Base-by-base conservation (phyloP, 129 eudicot species). In the Artemisia argyi region DNA sequence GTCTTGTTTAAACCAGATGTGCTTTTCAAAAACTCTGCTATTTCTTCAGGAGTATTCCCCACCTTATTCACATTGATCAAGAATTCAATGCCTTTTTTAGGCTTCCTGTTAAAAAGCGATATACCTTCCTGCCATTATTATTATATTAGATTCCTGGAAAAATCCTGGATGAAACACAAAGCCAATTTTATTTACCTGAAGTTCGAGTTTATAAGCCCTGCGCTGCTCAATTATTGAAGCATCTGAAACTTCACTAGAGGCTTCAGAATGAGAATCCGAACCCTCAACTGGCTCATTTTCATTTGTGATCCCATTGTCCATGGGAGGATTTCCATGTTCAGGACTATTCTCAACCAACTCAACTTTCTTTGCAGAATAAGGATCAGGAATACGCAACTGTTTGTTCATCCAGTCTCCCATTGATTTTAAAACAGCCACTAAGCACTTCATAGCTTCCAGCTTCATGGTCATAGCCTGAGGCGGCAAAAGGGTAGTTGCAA, bases 361-460 rank as follows among this genome's bases (percentile, higher is more conserved):
- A 46, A 46, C 26, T 64, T 82, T 89, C 74, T 82, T 89, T 30
- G 70, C 18, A 61, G 92, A 85, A 73, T 81, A 81, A 71, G 92
- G 76, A 80, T 87, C 96, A 58, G 98, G 96, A 79, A 94, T 90
- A 15, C 89, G 89, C 74, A 94, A 64, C 70, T 90, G 98, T 66
- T 86, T 84, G 82, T 94, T 94, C 96, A 90, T 88, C 98, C 98
- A 94, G 71, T 90, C 91, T 59, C 97, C 98, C 98, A 94, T 90
- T 64, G 97, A 87, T 73, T 90, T 94, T 52, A 94, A 66, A 69
- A 90, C 73, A 81, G 91, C 82, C 74, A 90, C 96, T 70, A 94
- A 79, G 78, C 97, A 90, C 76, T 83, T 94, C 97, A 90, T 88
- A 61, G 98, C 98, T 86, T 94, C 96, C 77, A 84, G 77, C 71